Evolutionary conservation across 176 grass and related monocot species (phyloP).

Genomic region (Oropetium thomaeum): DNA sequence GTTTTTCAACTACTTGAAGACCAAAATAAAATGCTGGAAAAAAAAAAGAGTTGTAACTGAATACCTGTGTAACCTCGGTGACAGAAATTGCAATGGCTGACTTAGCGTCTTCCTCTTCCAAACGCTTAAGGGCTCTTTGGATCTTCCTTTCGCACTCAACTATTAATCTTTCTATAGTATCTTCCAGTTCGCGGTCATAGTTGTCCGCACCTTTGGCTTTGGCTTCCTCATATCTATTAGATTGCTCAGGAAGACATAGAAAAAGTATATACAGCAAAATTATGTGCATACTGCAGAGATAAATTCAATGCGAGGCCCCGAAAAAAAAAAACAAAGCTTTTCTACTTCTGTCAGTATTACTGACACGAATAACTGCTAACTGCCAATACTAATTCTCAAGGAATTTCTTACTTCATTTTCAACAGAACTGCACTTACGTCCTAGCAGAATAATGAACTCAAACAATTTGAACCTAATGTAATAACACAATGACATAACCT

Average conservation of each 20-base stretch:
- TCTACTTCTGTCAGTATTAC: not conserved
- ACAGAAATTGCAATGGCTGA: conserved; percentile 98
- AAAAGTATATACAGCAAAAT: not conserved
- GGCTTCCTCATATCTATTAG: conserved; percentile 87
- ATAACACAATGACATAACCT: not conserved
- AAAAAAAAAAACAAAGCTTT: no score
- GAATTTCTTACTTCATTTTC: not conserved
- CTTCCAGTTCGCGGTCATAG: conserved; percentile 79
- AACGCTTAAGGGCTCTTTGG: conserved; percentile 83
- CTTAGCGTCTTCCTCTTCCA: conserved; percentile 86
- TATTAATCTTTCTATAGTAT: conserved; percentile 91
- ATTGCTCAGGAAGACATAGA: conserved; percentile 51
- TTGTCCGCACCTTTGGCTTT: conserved; percentile 82
- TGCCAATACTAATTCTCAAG: not conserved
- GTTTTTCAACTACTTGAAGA: conserved; percentile 6
- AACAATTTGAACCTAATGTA: conserved; percentile 16
- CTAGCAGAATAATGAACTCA: not conserved
- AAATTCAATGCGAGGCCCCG: not conserved
- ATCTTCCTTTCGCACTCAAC: conserved; percentile 98
- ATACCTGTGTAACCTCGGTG: conserved; percentile 83
- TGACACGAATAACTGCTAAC: not conserved
- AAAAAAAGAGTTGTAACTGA: conserved; percentile 5
- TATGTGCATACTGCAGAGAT: conserved; percentile 2
- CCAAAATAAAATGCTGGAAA: conserved; percentile 7
- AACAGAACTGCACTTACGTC: not conserved